Base-by-base conservation (phyloP, 208 protist genomes). In the Leptomonas pyrrhocoris region DNA sequence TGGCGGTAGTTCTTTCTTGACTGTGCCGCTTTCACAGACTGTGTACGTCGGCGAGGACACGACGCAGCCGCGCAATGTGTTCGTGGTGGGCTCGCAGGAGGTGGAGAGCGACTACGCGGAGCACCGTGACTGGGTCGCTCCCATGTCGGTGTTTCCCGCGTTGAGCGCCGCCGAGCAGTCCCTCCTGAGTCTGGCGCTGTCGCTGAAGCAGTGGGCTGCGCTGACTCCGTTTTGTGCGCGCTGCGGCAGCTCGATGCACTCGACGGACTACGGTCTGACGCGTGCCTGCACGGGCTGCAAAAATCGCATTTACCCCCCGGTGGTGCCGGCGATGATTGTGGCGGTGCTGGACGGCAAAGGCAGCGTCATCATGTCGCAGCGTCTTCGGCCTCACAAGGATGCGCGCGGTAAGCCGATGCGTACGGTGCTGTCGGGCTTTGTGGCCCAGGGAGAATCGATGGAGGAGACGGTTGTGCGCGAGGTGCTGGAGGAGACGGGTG, bases 281-380 rank as follows among this genome's bases (percentile, higher is more conserved):
- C 63, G 67, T 27, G 18, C 50, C 27, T 83, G 75, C 68, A 64
- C 74, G 31, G 36, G 55, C 48, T 88, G 83, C 65, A 62, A 60
- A 7, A 31, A 59, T n/a, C 61, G 54, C 23, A 49, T 72, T 11
- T 83, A 75, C 51, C 79, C 79, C 4, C 3, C 59, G 21, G 68
- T 88, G 43, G 70, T 46, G 15, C 83, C 83, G 18, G 79, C 79
- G 25, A 80, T 85, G 61, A 88, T 88, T 62, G 77, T 83, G 36
- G 67, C 72, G 12, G 83, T 88, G 46, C 62, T 90, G 48, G 80
- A 90, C 54, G 84, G 80, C 30, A 73, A 64, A 30, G 80, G 80
- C 38, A 81, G 72, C 73, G 74, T 81, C 0, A 64, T 90, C 53
- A 50, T 90, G 53, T 81, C 76, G 9, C 57, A 80, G 51, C 74